Evolutionary conservation across 805 yeast species (phyloP).

Genomic region (Ogataea zsoltii): DNA sequence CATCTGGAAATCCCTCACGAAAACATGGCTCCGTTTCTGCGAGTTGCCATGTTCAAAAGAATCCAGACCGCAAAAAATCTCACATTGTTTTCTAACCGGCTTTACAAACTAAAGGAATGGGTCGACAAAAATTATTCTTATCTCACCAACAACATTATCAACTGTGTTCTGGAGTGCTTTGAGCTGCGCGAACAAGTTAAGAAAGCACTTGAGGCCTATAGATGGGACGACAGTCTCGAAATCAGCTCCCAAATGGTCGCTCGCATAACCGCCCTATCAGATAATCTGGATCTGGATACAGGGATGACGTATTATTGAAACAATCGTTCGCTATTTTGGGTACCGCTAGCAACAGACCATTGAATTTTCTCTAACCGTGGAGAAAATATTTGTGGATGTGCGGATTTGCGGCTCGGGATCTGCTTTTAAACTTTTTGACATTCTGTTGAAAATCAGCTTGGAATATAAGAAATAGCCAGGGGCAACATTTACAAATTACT

Average conservation of each 20-base stretch:
- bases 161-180: slow-evolving; percentile 16
- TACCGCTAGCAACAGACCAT: not conserved
- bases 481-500: too few relatives aligned
- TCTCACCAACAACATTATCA: slow-evolving; percentile 11
- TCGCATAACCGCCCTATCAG: slow-evolving; percentile 4
- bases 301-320: not conserved
- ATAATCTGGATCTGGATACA: slow-evolving; percentile 4
- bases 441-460: slow-evolving; percentile 6
- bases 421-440: not conserved
- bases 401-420: slow-evolving; percentile 7
- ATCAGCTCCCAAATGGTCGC: slow-evolving; percentile 10
- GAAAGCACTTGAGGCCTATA: slow-evolving; percentile 1
- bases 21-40: slow-evolving; percentile 24
- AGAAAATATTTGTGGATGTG: not conserved
- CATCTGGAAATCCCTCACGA: slow-evolving; percentile 21
- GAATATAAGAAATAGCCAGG: not conserved
- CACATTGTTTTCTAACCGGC: slow-evolving; percentile 18
- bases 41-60: slow-evolving; percentile 27
- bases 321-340: not conserved
- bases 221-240: slow-evolving; percentile 13
- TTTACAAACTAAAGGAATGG: slow-evolving; percentile 13
- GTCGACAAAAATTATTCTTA: not conserved
- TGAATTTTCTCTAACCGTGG: not conserved
- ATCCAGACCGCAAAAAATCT: slow-evolving; percentile 24
- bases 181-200: slow-evolving; percentile 19